phyloP scores from a whole-genome alignment of 116 monocot species.

The Iris pallida region DNA sequence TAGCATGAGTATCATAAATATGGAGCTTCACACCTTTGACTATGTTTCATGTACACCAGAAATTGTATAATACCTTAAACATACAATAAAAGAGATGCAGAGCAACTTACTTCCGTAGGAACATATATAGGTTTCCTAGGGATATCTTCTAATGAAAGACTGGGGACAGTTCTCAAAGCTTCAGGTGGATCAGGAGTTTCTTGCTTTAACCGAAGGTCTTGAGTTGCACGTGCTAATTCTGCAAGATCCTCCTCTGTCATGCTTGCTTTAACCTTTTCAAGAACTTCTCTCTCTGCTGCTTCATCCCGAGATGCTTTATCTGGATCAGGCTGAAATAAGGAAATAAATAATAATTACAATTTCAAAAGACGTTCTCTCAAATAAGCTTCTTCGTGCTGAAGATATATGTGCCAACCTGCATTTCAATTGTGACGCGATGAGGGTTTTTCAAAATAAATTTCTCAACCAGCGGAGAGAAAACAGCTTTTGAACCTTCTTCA shows the following conservation, averaged over 20 bases:
- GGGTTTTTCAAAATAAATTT: slow-evolving; percentile 84
- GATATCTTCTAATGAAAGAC: slow-evolving; percentile 87
- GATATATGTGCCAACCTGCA: slow-evolving; percentile 55
- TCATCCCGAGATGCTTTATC: slow-evolving; percentile 88
- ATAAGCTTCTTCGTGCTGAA: background rate
- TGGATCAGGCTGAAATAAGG: slow-evolving; percentile 84
- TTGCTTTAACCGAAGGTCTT: slow-evolving; percentile 88
- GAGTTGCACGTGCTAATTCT: slow-evolving; percentile 77
- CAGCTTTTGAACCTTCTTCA: slow-evolving; percentile 83
- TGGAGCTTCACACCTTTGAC: no score
- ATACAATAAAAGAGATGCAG: background rate
- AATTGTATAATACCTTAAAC: background rate
- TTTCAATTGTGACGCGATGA: slow-evolving; percentile 89
- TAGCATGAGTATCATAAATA: no score
- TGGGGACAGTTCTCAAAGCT: slow-evolving; percentile 88
- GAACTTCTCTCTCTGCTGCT: slow-evolving; percentile 67
- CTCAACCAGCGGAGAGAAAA: slow-evolving; percentile 82
- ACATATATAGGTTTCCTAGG: slow-evolving; percentile 79
- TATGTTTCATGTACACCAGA: no score
- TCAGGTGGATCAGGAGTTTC: slow-evolving; percentile 99
- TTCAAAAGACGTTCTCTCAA: background rate
- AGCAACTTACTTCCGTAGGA: slow-evolving; percentile 65
- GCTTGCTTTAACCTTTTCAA: slow-evolving; percentile 72
- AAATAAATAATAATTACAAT: slow-evolving; percentile 1
- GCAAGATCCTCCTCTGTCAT: slow-evolving; percentile 98